phyloP scores from a whole-genome alignment of 306 rosid genomes.

The Benincasa hispida region DNA sequence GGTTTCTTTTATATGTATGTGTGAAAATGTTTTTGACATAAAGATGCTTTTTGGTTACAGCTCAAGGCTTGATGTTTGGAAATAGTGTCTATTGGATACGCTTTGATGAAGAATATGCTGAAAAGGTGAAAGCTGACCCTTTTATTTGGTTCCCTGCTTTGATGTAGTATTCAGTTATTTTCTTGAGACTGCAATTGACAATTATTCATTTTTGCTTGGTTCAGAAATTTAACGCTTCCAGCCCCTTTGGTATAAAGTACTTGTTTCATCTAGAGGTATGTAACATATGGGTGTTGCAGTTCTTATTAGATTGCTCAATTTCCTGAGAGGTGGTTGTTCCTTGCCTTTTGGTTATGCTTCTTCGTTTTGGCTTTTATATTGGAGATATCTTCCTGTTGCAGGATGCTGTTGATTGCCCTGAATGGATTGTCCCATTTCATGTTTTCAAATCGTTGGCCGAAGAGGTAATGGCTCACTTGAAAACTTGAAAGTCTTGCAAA shows the following conservation, averaged over 20 bases:
- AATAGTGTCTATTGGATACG: conserved; percentile 80
- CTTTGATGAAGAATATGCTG: conserved; percentile 75
- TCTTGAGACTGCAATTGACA: conserved; percentile 8
- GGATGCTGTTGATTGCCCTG: conserved; percentile 99
- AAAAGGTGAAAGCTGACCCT: conserved; percentile 38
- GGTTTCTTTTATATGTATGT: too few species aligned
- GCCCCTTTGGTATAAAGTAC: conserved; percentile 91
- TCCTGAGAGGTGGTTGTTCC: not conserved
- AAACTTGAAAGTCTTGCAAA: not conserved
- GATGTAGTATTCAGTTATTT: not conserved
- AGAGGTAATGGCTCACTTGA: conserved; percentile 38
- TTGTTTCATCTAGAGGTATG: conserved; percentile 85
- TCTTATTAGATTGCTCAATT: not conserved
- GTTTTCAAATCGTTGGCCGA: conserved; percentile 75
- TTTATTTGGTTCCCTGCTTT: not conserved
- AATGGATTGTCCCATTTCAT: conserved; percentile 87
- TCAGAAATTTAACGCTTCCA: conserved; percentile 80
- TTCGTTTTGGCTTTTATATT: not conserved
- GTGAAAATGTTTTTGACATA: conserved; percentile 15
- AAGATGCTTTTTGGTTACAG: conserved; percentile 34
- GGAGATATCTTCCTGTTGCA: conserved; percentile 19
- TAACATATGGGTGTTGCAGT: not conserved
- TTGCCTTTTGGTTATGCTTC: not conserved
- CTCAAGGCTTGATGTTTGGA: conserved; percentile 73
- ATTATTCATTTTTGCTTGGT: conserved; percentile 9